Evolutionary conservation across 2,329 filamentous ascomycete species (phyloP).

Genomic region (Trichoderma atrobrunneum): DNA sequence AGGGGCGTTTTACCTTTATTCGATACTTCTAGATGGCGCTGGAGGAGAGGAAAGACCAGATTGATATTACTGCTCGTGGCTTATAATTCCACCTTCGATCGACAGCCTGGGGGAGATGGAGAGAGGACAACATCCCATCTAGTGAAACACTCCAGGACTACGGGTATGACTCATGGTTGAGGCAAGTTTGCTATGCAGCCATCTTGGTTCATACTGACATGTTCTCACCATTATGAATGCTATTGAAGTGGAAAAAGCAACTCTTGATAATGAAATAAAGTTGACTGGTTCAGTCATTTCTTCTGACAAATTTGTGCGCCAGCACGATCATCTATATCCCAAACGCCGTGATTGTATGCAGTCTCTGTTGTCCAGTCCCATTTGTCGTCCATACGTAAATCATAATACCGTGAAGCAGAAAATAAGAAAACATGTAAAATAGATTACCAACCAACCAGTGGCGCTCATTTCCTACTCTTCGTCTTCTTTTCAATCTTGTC

Average conservation of each 20-base stretch:
- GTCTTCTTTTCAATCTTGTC: conserved; percentile 46
- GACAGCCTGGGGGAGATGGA: neutral
- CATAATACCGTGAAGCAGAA: neutral
- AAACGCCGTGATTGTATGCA: conserved; percentile 11
- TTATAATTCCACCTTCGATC: neutral
- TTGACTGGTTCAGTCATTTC: neutral
- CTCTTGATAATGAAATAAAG: neutral
- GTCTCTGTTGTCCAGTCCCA: neutral
- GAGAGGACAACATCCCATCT: neutral
- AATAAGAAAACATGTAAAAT: neutral
- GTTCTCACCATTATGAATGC: neutral
- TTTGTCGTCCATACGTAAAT: neutral
- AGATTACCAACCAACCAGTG: neutral
- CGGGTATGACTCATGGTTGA: neutral
- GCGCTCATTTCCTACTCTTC: conserved; percentile 32
- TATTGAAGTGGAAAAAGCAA: neutral
- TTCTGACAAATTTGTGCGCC: neutral
- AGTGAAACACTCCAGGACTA: neutral
- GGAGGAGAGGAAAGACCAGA: neutral
- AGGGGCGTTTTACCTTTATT: conserved; percentile 14
- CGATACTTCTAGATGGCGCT: conserved; percentile 5
- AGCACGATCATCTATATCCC: neutral
- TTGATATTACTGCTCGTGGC: neutral
- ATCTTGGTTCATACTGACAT: neutral
- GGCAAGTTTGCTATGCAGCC: neutral